Conservation (phyloP, 2,329 filamentous ascomycete genomes). For the Fusarium nanum region DNA sequence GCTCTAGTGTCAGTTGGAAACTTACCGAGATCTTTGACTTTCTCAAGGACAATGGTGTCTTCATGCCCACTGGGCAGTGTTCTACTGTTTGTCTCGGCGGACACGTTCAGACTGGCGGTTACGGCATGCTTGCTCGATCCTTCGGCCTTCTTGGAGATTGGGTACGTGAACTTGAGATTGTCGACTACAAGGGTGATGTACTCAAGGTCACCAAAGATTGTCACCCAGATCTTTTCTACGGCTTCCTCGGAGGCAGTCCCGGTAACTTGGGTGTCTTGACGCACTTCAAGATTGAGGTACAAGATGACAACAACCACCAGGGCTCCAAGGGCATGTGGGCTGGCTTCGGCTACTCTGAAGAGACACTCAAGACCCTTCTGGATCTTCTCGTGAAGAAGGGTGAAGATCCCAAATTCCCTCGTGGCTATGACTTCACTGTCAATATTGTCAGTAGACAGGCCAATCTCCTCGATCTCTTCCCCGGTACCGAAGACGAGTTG, state of each 20-base stretch:
- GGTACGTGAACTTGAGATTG: background rate
- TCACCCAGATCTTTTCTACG: background rate
- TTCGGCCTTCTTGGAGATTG: background rate
- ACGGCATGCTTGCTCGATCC: background rate
- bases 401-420: accelerated
- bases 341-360: background rate
- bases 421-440: background rate
- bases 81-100: background rate
- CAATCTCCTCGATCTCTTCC: background rate
- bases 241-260: background rate
- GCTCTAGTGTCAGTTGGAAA: background rate
- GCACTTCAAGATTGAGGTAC: background rate
- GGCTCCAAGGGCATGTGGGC: background rate
- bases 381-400: background rate
- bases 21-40: background rate
- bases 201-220: background rate
- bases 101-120: background rate
- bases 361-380: background rate
- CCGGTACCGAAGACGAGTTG: background rate
- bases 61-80: background rate
- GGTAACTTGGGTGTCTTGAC: background rate
- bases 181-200: background rate
- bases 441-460: background rate
- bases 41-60: background rate
- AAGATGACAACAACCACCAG: background rate